Conservation (phyloP, 345 rosid species). For the Tarenaya hassleriana region DNA sequence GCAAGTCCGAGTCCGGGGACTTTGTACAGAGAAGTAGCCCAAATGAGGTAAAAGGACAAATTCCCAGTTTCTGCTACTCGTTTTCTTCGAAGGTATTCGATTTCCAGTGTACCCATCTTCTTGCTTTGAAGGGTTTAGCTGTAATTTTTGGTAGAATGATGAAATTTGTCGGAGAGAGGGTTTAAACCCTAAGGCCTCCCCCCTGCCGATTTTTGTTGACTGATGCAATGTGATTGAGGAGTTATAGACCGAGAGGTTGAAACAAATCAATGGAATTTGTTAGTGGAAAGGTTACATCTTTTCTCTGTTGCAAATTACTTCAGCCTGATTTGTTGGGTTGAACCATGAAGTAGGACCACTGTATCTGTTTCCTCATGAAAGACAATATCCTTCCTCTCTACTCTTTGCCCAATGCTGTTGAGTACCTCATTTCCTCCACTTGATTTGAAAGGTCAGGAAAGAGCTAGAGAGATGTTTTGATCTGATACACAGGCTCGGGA, state of each 20-base stretch:
- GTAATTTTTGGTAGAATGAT: not conserved
- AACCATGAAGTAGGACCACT: too few relatives aligned
- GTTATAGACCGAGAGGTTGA: not conserved
- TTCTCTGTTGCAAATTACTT: not conserved
- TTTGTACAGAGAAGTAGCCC: conserved; percentile 75
- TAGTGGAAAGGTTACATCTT: not conserved
- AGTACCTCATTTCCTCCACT: conserved; percentile 16
- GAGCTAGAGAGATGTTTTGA: conserved; percentile 69
- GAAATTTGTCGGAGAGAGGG: not conserved
- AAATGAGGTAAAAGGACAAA: conserved; percentile 41
- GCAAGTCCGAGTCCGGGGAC: conserved; percentile 38
- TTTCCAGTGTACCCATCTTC: not conserved
- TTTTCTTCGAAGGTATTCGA: not conserved
- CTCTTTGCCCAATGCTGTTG: not conserved
- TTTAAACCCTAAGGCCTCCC: too few relatives aligned
- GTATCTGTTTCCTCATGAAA: too few relatives aligned
- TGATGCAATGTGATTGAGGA: not conserved
- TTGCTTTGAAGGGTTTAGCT: not conserved
- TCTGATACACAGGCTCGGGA: conserved; percentile 63
- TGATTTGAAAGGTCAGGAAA: conserved; percentile 61
- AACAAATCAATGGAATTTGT: not conserved
- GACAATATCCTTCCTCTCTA: not conserved
- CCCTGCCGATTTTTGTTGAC: too few relatives aligned
- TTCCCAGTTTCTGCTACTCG: not conserved
- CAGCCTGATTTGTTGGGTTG: not conserved